These are phyloP conservation scores for Candida coleopterorum DNA, from an alignment of 805 yeast species.

Conservation along the genomic window DNA sequence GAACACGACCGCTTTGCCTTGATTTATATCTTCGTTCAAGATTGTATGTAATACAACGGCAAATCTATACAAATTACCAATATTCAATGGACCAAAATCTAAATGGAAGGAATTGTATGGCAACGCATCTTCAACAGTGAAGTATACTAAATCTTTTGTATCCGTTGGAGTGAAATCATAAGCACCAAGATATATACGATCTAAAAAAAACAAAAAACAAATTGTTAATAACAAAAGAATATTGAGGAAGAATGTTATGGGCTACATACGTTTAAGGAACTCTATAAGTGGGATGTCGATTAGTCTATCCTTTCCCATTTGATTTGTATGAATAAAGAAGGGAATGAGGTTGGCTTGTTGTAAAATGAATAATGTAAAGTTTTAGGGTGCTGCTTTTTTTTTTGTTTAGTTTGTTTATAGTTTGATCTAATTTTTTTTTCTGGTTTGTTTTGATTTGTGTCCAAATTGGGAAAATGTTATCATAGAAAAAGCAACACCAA, in stretches of 20 bases:
- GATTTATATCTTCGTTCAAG: slow-evolving; percentile 77
- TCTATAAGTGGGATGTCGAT: slow-evolving; percentile 34
- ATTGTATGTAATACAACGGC: slow-evolving; percentile 93
- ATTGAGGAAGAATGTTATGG: no score
- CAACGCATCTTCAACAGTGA: slow-evolving; percentile 87
- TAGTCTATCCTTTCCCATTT: slow-evolving; percentile 6
- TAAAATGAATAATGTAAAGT: no score
- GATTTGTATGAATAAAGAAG: no score
- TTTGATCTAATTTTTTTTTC: no score
- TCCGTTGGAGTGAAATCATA: slow-evolving; percentile 76
- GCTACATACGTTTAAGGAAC: slow-evolving; percentile 39
- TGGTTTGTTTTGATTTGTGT: slow-evolving; percentile 4
- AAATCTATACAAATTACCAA: slow-evolving; percentile 89
- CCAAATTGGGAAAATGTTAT: slow-evolving; percentile 6
- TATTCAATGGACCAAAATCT: slow-evolving; percentile 94
- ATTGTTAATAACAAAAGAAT: no score
- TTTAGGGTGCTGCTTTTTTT: no score
- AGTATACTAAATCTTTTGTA: slow-evolving; percentile 70
- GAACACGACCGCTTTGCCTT: slow-evolving; percentile 84
- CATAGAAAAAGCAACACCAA: neutral
- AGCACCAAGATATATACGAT: slow-evolving; percentile 84
- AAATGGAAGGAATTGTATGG: slow-evolving; percentile 94
- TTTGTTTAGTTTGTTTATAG: neutral
- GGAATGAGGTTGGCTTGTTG: no score
- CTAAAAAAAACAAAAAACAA: slow-evolving; percentile 14